These are phyloP conservation scores for Debaryomyces robertsiae DNA, from an alignment of 1,139 yeast species.

Conservation along the genomic window DNA sequence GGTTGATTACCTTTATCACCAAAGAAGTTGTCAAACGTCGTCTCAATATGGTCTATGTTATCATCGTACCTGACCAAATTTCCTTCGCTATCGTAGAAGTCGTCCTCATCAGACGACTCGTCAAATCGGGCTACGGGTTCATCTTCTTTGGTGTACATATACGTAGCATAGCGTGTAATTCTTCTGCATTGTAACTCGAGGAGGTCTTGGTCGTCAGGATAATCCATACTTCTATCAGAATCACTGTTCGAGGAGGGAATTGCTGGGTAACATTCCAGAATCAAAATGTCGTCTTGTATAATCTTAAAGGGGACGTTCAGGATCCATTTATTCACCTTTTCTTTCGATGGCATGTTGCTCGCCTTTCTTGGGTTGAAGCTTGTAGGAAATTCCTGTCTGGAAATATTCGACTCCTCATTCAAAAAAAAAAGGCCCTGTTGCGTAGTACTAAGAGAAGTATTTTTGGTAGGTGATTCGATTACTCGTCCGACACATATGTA, in stretches of 20 bases:
- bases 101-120: constrained; percentile 13
- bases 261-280: constrained; percentile 49
- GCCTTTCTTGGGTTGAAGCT: constrained; percentile 60
- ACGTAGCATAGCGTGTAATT: constrained; percentile 48
- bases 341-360: constrained; percentile 59
- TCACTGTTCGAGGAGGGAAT: constrained; percentile 27
- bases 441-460: constrained; percentile 10
- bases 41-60: constrained; percentile 9
- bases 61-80: constrained; percentile 12
- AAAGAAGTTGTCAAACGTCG: constrained; percentile 10
- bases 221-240: constrained; percentile 23
- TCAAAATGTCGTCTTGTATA: constrained; percentile 22
- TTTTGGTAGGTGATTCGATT: constrained; percentile 14
- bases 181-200: constrained; percentile 54
- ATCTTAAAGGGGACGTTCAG: constrained; percentile 49
- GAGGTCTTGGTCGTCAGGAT: constrained; percentile 39
- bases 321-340: constrained; percentile 67
- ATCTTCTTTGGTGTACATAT: constrained; percentile 40
- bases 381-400: constrained; percentile 13
- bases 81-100: constrained; percentile 15
- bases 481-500: constrained; percentile 19
- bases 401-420: constrained; percentile 10
- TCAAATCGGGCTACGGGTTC: constrained; percentile 22
- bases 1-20: constrained; percentile 10
- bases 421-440: constrained; percentile 13